Percentiles rank a stretch among this genome's conserved stretches.
phyloP scores from a whole-genome alignment of 192 early-diverging fungal genomes.

The Geranomyces michiganensis region DNA sequence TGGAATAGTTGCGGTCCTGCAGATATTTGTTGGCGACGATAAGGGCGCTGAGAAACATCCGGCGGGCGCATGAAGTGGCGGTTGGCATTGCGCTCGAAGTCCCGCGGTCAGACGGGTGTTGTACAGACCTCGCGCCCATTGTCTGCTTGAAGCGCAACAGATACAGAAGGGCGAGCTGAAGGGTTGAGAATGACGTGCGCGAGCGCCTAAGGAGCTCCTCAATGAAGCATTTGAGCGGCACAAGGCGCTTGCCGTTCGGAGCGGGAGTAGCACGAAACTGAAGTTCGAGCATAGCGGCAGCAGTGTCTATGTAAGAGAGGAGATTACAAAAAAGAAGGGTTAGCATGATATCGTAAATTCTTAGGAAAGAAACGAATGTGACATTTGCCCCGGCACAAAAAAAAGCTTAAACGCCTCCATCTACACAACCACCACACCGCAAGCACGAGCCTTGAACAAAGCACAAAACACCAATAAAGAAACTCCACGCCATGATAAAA shows the following conservation, averaged over 20 bases:
- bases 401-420: no score
- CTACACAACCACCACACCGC: not conserved
- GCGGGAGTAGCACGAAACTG: not conserved
- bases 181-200: constrained; percentile 73
- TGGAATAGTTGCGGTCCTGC: constrained; percentile 70
- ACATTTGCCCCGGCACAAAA: no score
- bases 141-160: constrained; percentile 57
- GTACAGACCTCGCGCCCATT: not conserved
- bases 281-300: constrained; percentile 4
- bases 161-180: constrained; percentile 77
- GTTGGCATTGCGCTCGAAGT: constrained; percentile 34
- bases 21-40: constrained; percentile 71
- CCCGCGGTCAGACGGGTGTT: constrained; percentile 12
- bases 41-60: constrained; percentile 66
- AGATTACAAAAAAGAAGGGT: not conserved
- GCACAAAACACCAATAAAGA: not conserved
- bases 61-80: constrained; percentile 64
- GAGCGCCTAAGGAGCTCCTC: constrained; percentile 75
- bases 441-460: not conserved
- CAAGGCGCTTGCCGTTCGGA: constrained; percentile 25
- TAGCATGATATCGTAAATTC: not conserved
- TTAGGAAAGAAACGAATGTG: not conserved
- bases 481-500: not conserved
- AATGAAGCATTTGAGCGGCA: constrained; percentile 71
- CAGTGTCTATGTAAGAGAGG: not conserved